Percentiles rank a stretch among this genome's conserved stretches.
These are phyloP conservation scores for Nadsonia fulvescens DNA, from an alignment of 805 yeast genomes.

Conservation along the genomic window DNA sequence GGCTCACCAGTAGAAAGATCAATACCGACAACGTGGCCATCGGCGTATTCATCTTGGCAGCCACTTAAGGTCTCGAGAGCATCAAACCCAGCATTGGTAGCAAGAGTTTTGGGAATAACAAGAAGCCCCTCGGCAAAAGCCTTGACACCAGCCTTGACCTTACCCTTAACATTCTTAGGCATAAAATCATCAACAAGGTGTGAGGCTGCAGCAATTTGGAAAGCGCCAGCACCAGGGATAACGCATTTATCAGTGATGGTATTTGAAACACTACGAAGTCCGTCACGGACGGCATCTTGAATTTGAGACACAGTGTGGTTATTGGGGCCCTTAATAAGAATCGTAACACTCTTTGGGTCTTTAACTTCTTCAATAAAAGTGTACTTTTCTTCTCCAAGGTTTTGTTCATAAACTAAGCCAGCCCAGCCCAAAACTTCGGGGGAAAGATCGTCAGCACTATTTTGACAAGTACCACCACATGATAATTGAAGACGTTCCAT, in stretches of 20 bases:
- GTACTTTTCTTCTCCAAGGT: slow-evolving; percentile 93
- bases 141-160: slow-evolving; percentile 72
- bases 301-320: slow-evolving; percentile 78
- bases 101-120: slow-evolving; percentile 81
- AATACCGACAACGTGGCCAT: slow-evolving; percentile 73
- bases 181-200: slow-evolving; percentile 33
- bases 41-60: slow-evolving; percentile 76
- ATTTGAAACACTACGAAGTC: slow-evolving; percentile 85
- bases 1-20: slow-evolving; percentile 87
- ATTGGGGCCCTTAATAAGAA: slow-evolving; percentile 86
- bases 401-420: slow-evolving; percentile 79
- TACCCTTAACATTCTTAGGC: slow-evolving; percentile 55
- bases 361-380: slow-evolving; percentile 79
- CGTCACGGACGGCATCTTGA: slow-evolving; percentile 94
- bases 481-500: slow-evolving; percentile 96
- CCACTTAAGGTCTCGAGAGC: slow-evolving; percentile 73
- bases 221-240: slow-evolving; percentile 96
- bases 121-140: slow-evolving; percentile 89
- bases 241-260: slow-evolving; percentile 70
- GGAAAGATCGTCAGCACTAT: slow-evolving; percentile 81
- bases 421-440: slow-evolving; percentile 72
- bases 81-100: slow-evolving; percentile 86
- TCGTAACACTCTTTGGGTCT: slow-evolving; percentile 82
- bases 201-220: slow-evolving; percentile 65
- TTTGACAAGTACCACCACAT: slow-evolving; percentile 96